phyloP scores from a whole-genome alignment of 768 basidiomycete genomes.

The Clitopilus passeckerianus region DNA sequence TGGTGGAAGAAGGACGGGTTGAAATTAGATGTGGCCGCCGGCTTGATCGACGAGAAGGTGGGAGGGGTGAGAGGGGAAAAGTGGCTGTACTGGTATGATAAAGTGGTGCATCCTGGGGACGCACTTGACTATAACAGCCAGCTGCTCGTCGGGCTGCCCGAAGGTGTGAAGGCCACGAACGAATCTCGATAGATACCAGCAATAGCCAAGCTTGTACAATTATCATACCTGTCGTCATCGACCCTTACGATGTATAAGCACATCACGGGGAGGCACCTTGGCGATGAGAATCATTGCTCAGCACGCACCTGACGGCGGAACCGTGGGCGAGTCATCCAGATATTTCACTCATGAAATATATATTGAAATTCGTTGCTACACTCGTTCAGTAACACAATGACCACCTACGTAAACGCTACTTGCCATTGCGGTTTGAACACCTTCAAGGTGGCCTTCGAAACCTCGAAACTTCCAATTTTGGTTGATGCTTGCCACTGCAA shows the following conservation, averaged over 20 bases:
- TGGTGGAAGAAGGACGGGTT: conserved; percentile 16
- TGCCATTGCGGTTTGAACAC: conserved; percentile 14
- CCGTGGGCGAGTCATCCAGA: not conserved
- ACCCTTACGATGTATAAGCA: no score
- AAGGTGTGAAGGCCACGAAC: not conserved
- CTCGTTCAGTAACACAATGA: not conserved
- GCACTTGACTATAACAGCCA: not conserved
- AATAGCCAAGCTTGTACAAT: not conserved
- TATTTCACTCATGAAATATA: not conserved
- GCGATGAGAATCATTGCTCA: not conserved
- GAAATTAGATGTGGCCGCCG: not conserved
- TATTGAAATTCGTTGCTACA: not conserved
- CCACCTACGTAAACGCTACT: conserved; percentile 14
- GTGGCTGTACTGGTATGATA: not conserved
- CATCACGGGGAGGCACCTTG: not conserved
- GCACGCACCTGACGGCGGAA: not conserved
- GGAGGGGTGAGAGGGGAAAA: not conserved
- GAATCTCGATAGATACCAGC: not conserved
- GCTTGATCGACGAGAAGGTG: not conserved
- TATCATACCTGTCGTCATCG: not conserved
- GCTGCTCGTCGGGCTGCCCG: not conserved
- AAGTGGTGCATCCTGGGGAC: not conserved
- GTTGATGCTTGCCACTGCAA: conserved; percentile 18
- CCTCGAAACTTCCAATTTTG: conserved; percentile 8
- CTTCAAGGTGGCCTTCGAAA: conserved; percentile 9